Percentiles rank a stretch among this genome's conserved stretches.
phyloP scores from a whole-genome alignment of 2,329 filamentous ascomycete species.

The Aspergillus flavus region DNA sequence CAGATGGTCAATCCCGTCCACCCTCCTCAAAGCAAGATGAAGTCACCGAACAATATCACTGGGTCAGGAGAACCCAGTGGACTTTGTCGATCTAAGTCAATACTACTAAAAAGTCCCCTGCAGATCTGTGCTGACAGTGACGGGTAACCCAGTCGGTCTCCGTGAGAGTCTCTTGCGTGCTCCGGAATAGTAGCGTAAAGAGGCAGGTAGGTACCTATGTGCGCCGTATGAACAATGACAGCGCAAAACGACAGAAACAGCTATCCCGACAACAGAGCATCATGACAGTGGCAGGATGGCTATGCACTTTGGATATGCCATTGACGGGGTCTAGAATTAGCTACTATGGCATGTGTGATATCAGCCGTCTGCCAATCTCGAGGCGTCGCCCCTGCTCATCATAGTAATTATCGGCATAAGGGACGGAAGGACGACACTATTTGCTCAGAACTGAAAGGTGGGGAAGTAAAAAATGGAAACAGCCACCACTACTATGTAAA shows the following conservation, averaged over 20 bases:
- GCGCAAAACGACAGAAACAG: not conserved
- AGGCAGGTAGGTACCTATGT: not conserved
- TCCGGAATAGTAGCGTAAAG: not conserved
- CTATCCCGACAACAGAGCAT: not conserved
- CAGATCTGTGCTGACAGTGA: slow-evolving; percentile 10
- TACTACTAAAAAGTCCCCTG: slow-evolving; percentile 13
- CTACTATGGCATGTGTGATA: slow-evolving; percentile 2
- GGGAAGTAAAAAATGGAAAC: not conserved
- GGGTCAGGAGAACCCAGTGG: slow-evolving; percentile 11
- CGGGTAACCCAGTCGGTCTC: not conserved
- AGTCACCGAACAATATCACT: slow-evolving; percentile 21
- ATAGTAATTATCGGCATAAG: not conserved
- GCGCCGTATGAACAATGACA: not conserved
- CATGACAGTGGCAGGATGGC: not conserved
- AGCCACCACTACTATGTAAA: not conserved
- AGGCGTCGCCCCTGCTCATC: not conserved
- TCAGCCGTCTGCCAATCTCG: not conserved
- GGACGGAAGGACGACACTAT: not conserved
- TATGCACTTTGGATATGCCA: not conserved
- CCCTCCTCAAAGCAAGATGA: slow-evolving; percentile 17
- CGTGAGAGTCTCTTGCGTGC: not conserved
- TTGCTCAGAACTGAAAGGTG: not conserved
- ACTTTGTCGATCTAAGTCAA: slow-evolving; percentile 8
- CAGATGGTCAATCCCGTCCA: slow-evolving; percentile 14
- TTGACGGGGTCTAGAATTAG: not conserved